A percentile compares a stretch with the other conserved stretches of the same genome.
Evolutionary conservation across 2,329 filamentous ascomycete species (phyloP).

Genomic region (Colletotrichum sidae): DNA sequence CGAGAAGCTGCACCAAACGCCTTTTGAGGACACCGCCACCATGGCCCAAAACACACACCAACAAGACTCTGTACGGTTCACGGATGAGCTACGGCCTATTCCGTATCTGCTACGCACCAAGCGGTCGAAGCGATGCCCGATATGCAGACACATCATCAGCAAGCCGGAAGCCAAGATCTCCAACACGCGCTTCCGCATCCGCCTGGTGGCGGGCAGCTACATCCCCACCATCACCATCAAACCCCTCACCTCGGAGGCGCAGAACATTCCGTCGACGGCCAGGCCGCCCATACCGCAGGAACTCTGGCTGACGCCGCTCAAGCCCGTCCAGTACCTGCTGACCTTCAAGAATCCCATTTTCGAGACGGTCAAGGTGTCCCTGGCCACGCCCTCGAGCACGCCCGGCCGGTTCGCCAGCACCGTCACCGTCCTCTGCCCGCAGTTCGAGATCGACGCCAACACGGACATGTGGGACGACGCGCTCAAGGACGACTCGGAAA

Average conservation of each 20-base stretch:
- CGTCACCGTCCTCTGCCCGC: constrained; percentile 92
- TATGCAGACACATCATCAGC: constrained; percentile 93
- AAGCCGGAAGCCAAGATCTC: constrained; percentile 93
- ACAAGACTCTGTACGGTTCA: constrained; percentile 69
- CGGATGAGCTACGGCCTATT: constrained; percentile 81
- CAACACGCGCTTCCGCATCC: constrained; percentile 92
- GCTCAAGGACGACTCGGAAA: constrained; percentile 66
- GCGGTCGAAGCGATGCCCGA: constrained; percentile 90
- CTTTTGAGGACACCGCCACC: constrained; percentile 73
- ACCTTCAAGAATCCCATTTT: constrained; percentile 96
- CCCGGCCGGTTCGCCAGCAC: constrained; percentile 81
- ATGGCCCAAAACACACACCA: constrained; percentile 61
- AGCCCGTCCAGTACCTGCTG: constrained; percentile 82
- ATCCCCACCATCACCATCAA: constrained; percentile 85
- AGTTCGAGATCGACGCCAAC: constrained; percentile 94
- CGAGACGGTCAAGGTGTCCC: constrained; percentile 85
- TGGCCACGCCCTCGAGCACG: constrained; percentile 85
- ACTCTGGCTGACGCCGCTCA: constrained; percentile 65
- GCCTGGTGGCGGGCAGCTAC: constrained; percentile 87
- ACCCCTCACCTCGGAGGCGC: constrained; percentile 61
- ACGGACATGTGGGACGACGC: constrained; percentile 92
- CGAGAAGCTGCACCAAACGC: constrained; percentile 66
- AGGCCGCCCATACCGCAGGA: constrained; percentile 49
- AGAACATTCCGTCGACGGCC: constrained; percentile 36
- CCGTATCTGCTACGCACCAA: constrained; percentile 89